Conservation (phyloP, 2,329 filamentous ascomycete genomes). For the Arthrobotrys conoides region DNA sequence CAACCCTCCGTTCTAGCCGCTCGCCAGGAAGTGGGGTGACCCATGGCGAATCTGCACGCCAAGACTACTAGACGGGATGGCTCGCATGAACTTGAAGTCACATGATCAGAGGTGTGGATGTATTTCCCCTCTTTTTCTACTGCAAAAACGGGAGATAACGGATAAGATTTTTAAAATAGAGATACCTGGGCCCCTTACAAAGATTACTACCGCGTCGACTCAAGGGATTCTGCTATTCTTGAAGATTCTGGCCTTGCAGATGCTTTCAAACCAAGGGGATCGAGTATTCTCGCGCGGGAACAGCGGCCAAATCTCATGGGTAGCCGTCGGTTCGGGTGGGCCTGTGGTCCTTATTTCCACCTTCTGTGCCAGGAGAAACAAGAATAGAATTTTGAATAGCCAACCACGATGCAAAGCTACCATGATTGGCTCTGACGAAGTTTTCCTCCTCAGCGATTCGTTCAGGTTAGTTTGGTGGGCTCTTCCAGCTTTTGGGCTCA, state of each 20-base stretch:
- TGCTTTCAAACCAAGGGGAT: constrained; percentile 14
- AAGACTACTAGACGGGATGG: constrained; percentile 60
- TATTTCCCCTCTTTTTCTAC: constrained; percentile 38
- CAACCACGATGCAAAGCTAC: constrained; percentile 43
- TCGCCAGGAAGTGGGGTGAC: constrained; percentile 41
- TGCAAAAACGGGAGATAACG: constrained; percentile 24
- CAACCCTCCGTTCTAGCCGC: constrained; percentile 44
- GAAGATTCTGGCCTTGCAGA: constrained; percentile 25
- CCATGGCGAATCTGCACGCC: constrained; percentile 49
- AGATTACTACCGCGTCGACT: background rate
- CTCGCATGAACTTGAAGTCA: constrained; percentile 61
- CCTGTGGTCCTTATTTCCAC: constrained; percentile 42
- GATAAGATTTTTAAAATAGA: background rate
- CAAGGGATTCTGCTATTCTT: background rate
- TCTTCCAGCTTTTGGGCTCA: constrained; percentile 45
- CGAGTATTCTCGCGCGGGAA: constrained; percentile 56
- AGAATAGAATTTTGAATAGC: constrained; percentile 40
- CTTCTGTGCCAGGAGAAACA: constrained; percentile 26
- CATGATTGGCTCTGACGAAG: constrained; percentile 50
- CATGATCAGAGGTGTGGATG: constrained; percentile 54
- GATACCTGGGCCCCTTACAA: background rate
- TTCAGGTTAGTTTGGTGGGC: constrained; percentile 35
- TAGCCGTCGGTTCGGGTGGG: constrained; percentile 60
- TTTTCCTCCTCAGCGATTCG: constrained; percentile 42
- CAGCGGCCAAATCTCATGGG: constrained; percentile 57